Base-by-base conservation (phyloP, 352 stramenopile genomes). In the Phytopythium ostracodes region DNA sequence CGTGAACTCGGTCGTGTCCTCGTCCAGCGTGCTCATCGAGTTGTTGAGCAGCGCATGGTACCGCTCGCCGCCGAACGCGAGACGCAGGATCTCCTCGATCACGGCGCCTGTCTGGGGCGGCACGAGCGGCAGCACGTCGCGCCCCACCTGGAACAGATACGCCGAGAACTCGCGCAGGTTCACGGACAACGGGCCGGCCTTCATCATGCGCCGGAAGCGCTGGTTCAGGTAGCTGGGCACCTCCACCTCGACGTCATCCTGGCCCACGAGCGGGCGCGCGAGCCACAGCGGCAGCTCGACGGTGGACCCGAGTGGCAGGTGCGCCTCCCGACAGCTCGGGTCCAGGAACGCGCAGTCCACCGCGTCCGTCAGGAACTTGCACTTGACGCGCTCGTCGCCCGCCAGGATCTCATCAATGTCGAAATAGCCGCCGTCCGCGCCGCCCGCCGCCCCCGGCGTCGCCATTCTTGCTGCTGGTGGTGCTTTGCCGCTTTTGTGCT, bases 1-100 rank as follows among this genome's bases (percentile, higher is more conserved):
- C 43, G 83, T 94, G 58, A 94, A 89, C 73, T 92, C 84, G 56
- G 84, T 92, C 58, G 81, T 92, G 75, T 94, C 86, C 67, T 92
- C 84, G 55, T 91, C 72, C 69, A 91, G 63, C 46, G 84, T 77
- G 69, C 85, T 92, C 86, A 93, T 92, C 29, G 81, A 78, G 62
- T 93, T 90, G 72, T 94, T 91, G 58, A 94, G 71, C 24, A 94
- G 74, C 33, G 77, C 71, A 38, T 81, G 76, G 69, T 89, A 94
- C 18, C 86, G 78, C 63, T 94, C 84, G 27, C 86, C 84, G 49
- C 81, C 77, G 53, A 89, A 92, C 22, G 80, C 81, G 36, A 92
- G 68, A 0, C 82, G 79, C 72, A 94, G 56, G 67, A 94, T 91
- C 68, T 92, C 81, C 46, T 91, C 77, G 42, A 94, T 87, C 56